Evolutionary conservation across 768 basidiomycete genomes (phyloP).

Genomic region (Suillus subalutaceus): DNA sequence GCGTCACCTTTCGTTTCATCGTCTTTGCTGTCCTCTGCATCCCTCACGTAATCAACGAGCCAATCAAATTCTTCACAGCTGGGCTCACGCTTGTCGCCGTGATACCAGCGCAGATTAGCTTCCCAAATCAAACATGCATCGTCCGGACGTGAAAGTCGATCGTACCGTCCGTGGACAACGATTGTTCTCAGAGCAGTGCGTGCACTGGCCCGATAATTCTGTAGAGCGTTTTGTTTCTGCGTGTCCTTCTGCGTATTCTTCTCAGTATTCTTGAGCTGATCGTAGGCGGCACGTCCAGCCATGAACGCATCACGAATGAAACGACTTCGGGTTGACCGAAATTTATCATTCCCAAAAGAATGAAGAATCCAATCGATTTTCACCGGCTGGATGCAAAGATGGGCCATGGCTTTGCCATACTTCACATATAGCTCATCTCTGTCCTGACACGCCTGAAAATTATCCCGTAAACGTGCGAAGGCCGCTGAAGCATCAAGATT

Average conservation of each 20-base stretch:
- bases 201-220: not conserved
- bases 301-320: not conserved
- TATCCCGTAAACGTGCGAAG: not conserved
- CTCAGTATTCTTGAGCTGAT: not conserved
- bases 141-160: not conserved
- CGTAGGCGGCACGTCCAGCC: not conserved
- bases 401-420: not conserved
- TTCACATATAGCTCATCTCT: not conserved
- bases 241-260: too few relatives aligned
- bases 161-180: not conserved
- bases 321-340: not conserved
- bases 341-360: too few relatives aligned
- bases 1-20: not conserved
- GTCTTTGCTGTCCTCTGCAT: not conserved
- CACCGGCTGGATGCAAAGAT: not conserved
- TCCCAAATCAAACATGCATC: not conserved
- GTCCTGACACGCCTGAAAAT: rapidly evolving
- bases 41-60: not conserved
- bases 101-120: not conserved
- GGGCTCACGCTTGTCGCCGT: not conserved
- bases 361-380: not conserved
- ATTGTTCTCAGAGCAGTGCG: not conserved
- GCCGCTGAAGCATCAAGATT: not conserved
- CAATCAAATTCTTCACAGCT: not conserved
- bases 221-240: too few relatives aligned